Conservation (phyloP, 1,284 basidiomycete species). For the Boletus sp. region DNA sequence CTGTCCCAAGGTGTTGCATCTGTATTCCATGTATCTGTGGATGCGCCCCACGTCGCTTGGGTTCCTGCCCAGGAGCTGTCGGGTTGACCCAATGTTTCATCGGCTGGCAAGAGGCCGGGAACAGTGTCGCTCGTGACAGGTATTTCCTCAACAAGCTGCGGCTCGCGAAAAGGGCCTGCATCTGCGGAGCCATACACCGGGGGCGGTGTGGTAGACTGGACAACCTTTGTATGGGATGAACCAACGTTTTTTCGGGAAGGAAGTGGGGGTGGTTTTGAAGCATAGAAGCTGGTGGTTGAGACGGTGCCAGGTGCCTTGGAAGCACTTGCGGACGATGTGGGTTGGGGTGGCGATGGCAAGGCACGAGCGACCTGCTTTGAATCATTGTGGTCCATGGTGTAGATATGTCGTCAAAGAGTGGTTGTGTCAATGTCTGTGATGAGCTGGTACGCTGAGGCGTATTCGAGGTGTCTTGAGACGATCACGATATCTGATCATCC, state of each 20-base stretch:
- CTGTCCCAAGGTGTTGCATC: slow-evolving; percentile 33
- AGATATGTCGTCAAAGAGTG: slow-evolving; percentile 1
- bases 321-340: slow-evolving; percentile 20
- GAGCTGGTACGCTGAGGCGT: slow-evolving; percentile 2
- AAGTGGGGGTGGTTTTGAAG: slow-evolving; percentile 38
- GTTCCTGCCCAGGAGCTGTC: slow-evolving; percentile 27
- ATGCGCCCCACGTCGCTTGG: slow-evolving; percentile 17
- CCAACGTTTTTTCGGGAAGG: slow-evolving; percentile 38
- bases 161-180: slow-evolving; percentile 45
- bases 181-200: slow-evolving; percentile 35
- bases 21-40: slow-evolving; percentile 28
- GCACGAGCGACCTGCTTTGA: slow-evolving; percentile 24
- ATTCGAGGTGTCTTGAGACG: background rate
- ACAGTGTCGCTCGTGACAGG: slow-evolving; percentile 34
- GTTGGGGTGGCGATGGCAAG: slow-evolving; percentile 30
- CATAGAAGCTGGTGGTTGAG: slow-evolving; percentile 36
- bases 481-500: slow-evolving; percentile 30
- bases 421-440: slow-evolving; percentile 15
- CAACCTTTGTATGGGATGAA: slow-evolving; percentile 38
- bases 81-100: slow-evolving; percentile 19
- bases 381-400: slow-evolving; percentile 35
- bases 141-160: slow-evolving; percentile 48
- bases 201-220: slow-evolving; percentile 32
- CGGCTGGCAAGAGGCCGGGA: slow-evolving; percentile 36
- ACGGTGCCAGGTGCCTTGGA: slow-evolving; percentile 31